phyloP scores from a whole-genome alignment of 208 protist genomes.

The Crithidia expoeki region DNA sequence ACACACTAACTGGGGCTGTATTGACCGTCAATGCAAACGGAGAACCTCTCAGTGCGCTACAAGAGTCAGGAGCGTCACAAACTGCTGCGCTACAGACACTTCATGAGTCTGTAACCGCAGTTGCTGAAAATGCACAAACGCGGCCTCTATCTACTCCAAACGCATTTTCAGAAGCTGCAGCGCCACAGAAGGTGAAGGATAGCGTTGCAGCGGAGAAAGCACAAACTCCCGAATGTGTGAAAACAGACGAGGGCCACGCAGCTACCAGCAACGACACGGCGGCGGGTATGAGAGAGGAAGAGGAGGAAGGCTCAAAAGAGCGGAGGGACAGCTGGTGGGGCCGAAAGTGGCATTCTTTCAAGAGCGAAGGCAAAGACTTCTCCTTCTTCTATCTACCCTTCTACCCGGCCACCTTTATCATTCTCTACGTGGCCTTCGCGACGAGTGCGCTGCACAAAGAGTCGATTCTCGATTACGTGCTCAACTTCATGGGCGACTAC shows the following conservation, averaged over 20 bases:
- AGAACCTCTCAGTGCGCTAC: no score
- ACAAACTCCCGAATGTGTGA: no score
- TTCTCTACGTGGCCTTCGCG: conserved; percentile 52
- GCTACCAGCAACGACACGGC: background rate
- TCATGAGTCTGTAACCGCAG: no score
- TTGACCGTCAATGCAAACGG: no score
- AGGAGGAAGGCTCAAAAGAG: background rate
- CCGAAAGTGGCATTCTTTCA: conserved; percentile 22
- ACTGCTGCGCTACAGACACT: no score
- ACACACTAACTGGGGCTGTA: no score
- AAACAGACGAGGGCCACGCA: background rate
- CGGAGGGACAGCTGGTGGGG: conserved; percentile 2
- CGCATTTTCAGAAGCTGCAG: no score
- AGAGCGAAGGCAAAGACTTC: conserved; percentile 40
- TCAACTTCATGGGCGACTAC: conserved; percentile 43
- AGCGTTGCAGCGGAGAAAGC: no score
- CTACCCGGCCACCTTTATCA: conserved; percentile 31
- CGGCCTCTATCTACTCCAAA: no score
- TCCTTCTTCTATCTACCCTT: conserved; percentile 33
- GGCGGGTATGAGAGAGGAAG: background rate
- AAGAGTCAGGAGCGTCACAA: no score
- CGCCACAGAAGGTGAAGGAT: no score
- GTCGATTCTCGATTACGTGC: conserved; percentile 49
- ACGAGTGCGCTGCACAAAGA: conserved; percentile 48
- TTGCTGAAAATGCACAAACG: no score